phyloP scores from a whole-genome alignment of 2,329 filamentous ascomycete genomes.

The Colletotrichum cordylinicola region DNA sequence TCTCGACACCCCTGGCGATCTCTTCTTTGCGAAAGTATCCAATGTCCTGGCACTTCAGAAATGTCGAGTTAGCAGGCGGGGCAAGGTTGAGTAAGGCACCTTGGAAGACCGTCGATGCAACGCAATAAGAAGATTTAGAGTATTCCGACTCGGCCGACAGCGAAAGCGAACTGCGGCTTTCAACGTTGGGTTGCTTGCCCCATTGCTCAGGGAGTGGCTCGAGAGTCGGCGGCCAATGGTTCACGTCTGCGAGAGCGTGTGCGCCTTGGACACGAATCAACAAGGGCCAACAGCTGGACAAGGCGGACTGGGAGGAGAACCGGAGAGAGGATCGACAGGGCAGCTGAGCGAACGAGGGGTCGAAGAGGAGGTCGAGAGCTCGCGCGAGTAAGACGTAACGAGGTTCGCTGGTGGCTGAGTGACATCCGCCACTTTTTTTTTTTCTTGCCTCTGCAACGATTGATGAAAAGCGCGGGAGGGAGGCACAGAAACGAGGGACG shows the following conservation, averaged over 20 bases:
- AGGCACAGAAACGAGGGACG: background rate
- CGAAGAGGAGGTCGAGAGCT: background rate
- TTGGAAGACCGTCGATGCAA: background rate
- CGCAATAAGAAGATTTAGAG: background rate
- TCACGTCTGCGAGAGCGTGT: background rate
- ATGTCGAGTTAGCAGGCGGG: background rate
- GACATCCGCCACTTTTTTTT: background rate
- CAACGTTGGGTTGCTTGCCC: background rate
- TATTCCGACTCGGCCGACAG: background rate
- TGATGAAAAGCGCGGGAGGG: background rate
- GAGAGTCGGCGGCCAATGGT: background rate
- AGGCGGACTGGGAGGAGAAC: slow-evolving; percentile 7
- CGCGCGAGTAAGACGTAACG: background rate
- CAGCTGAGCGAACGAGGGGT: background rate
- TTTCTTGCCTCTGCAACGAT: background rate
- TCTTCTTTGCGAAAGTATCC: background rate
- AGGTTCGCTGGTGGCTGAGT: slow-evolving; percentile 10
- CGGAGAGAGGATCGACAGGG: background rate
- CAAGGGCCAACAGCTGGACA: slow-evolving; percentile 16
- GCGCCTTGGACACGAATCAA: background rate
- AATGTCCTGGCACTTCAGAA: background rate
- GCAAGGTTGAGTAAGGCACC: background rate
- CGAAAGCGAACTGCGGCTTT: background rate
- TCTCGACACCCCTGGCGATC: background rate
- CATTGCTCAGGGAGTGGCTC: slow-evolving; percentile 7